A percentile compares a stretch with the other conserved stretches of the same genome.
These are phyloP conservation scores for Nematocida sp. DNA, from an alignment of 371 early-diverging fungal species.

Conservation along the genomic window DNA sequence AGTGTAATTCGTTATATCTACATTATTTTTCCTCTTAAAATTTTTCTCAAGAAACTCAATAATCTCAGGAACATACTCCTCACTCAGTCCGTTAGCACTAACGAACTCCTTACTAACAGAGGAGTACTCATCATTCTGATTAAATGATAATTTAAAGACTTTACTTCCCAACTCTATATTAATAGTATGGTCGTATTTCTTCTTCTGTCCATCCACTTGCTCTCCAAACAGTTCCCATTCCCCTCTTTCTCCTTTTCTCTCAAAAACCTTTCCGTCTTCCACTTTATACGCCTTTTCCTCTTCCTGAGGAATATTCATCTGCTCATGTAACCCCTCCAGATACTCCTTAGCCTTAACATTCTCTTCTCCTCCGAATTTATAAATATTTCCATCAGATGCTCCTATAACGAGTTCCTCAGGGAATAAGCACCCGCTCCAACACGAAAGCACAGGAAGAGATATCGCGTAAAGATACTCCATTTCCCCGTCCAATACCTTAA, in stretches of 20 bases:
- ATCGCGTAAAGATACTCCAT: conserved; percentile 39
- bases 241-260: conserved; percentile 30
- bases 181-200: conserved; percentile 58
- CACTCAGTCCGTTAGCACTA: conserved; percentile 50
- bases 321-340: conserved; percentile 9
- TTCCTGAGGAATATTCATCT: background rate
- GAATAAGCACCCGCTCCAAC: conserved; percentile 50
- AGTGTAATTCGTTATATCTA: conserved; percentile 34
- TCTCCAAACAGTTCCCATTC: conserved; percentile 63
- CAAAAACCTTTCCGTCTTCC: conserved; percentile 55
- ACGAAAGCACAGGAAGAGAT: conserved; percentile 42
- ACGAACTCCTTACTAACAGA: conserved; percentile 62
- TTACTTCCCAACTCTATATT: conserved; percentile 60
- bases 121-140: conserved; percentile 62
- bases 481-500: conserved; percentile 46
- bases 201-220: conserved; percentile 16
- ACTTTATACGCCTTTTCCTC: conserved; percentile 46
- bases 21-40: conserved; percentile 41
- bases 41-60: conserved; percentile 65
- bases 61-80: conserved; percentile 59
- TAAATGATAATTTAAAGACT: conserved; percentile 60
- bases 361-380: conserved; percentile 41
- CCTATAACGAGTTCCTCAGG: conserved; percentile 44
- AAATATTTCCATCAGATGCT: conserved; percentile 62
- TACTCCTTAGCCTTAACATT: background rate